These are phyloP conservation scores for Plasmodium chabaudi DNA, from an alignment of 169 alveolate genomes.

Conservation along the genomic window DNA sequence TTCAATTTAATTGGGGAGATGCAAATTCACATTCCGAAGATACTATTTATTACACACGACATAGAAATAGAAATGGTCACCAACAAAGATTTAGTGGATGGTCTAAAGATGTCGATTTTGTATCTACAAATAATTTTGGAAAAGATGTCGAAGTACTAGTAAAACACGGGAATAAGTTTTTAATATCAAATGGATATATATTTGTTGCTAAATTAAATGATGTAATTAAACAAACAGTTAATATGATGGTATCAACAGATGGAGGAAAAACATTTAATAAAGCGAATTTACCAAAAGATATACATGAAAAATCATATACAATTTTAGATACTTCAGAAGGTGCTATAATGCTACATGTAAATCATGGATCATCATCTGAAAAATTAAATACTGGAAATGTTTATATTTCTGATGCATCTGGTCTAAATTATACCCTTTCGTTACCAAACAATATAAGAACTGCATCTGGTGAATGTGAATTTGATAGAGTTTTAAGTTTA, in stretches of 20 bases:
- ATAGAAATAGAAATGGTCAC: conserved; percentile 87
- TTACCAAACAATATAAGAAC: conserved; percentile 93
- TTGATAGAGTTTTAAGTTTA: conserved; percentile 94
- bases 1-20: conserved; percentile 95
- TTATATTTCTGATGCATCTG: conserved; percentile 95
- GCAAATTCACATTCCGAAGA: conserved; percentile 79
- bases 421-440: conserved; percentile 93
- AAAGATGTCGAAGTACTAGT: conserved; percentile 85
- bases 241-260: conserved; percentile 92
- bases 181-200: conserved; percentile 93
- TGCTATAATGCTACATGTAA: conserved; percentile 96
- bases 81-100: conserved; percentile 93
- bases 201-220: conserved; percentile 93
- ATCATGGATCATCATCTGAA: conserved; percentile 92
- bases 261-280: conserved; percentile 89
- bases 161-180: conserved; percentile 94
- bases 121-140: conserved; percentile 93
- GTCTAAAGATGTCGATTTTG: conserved; percentile 91
- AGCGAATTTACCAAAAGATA: conserved; percentile 93
- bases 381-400: conserved; percentile 93
- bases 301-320: conserved; percentile 94
- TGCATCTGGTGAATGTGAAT: conserved; percentile 95
- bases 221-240: conserved; percentile 92
- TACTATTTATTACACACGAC: conserved; percentile 80
- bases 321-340: conserved; percentile 97